A percentile compares a stretch with the other conserved stretches of the same genome.
phyloP scores from a whole-genome alignment of 2,329 filamentous ascomycete species.

The Fonsecaea multimorphosa region DNA sequence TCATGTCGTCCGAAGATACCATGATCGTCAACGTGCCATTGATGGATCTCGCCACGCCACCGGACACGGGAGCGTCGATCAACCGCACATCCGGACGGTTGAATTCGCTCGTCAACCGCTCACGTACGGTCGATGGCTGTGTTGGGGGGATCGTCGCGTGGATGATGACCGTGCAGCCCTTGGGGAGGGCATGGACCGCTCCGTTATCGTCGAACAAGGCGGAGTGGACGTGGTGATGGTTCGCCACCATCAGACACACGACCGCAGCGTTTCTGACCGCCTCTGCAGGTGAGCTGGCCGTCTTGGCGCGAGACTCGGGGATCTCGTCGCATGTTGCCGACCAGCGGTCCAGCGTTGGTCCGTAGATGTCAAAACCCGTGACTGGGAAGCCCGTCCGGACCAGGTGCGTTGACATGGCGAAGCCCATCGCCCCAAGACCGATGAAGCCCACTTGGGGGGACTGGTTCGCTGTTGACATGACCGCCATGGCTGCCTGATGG shows the following conservation, averaged over 20 bases:
- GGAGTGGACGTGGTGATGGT: conserved; percentile 69
- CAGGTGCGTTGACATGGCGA: conserved; percentile 79
- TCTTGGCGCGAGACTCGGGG: conserved; percentile 65
- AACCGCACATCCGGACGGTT: conserved; percentile 69
- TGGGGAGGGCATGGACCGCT: conserved; percentile 56
- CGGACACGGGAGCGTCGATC: conserved; percentile 75
- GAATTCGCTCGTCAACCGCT: conserved; percentile 58
- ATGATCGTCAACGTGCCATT: conserved; percentile 78
- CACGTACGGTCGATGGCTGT: conserved; percentile 67
- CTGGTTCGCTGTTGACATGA: conserved; percentile 42
- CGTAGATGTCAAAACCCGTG: conserved; percentile 74
- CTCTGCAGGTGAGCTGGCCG: conserved; percentile 64
- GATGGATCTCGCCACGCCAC: conserved; percentile 70
- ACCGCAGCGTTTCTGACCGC: conserved; percentile 55
- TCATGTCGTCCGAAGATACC: conserved; percentile 64
- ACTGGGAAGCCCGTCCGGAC: conserved; percentile 70
- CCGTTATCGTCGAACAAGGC: conserved; percentile 67
- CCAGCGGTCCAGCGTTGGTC: conserved; percentile 70
- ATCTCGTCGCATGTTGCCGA: conserved; percentile 65
- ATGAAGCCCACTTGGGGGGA: conserved; percentile 67
- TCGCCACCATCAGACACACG: conserved; percentile 72
- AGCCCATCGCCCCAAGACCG: conserved; percentile 81
- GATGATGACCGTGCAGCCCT: conserved; percentile 67
- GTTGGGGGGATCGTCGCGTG: conserved; percentile 74
- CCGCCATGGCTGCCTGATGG: conserved; percentile 14